A percentile compares a stretch with the other conserved stretches of the same genome.
These are phyloP conservation scores for Hortaea werneckii DNA, from an alignment of 2,329 filamentous ascomycete species.

Conservation along the genomic window DNA sequence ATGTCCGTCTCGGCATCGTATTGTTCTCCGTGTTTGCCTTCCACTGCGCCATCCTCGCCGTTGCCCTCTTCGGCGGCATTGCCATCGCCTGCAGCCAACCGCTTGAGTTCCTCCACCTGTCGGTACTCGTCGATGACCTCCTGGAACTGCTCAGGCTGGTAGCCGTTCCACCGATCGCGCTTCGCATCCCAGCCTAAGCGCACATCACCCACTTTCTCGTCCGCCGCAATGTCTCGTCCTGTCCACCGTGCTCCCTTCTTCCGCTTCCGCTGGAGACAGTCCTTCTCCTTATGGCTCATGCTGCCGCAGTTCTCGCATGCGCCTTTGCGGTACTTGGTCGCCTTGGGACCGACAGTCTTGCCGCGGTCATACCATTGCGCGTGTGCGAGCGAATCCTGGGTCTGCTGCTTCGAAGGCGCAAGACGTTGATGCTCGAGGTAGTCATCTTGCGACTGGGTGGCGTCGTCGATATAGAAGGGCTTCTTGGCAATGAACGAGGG, in stretches of 20 bases:
- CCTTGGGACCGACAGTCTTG: slow-evolving; percentile 70
- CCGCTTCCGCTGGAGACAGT: slow-evolving; percentile 79
- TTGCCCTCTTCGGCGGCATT: slow-evolving; percentile 36
- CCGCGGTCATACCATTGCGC: slow-evolving; percentile 91
- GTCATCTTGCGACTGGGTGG: slow-evolving; percentile 59
- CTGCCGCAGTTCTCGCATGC: slow-evolving; percentile 97
- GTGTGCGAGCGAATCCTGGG: slow-evolving; percentile 46
- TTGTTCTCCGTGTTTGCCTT: slow-evolving; percentile 45
- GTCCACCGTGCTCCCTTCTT: slow-evolving; percentile 88
- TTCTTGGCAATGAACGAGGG: slow-evolving; percentile 96
- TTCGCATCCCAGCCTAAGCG: slow-evolving; percentile 94
- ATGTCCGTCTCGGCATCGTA: slow-evolving; percentile 96
- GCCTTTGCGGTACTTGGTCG: slow-evolving; percentile 95
- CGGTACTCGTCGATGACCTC: slow-evolving; percentile 84
- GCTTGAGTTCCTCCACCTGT: slow-evolving; percentile 67
- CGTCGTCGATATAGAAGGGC: slow-evolving; percentile 86
- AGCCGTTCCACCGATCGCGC: slow-evolving; percentile 96
- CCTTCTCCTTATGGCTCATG: slow-evolving; percentile 92
- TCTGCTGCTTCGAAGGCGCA: slow-evolving; percentile 49
- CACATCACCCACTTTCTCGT: slow-evolving; percentile 77
- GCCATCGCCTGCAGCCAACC: slow-evolving; percentile 31
- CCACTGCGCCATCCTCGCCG: slow-evolving; percentile 36
- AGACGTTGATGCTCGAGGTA: slow-evolving; percentile 96
- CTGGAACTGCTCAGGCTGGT: slow-evolving; percentile 77
- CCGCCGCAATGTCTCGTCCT: slow-evolving; percentile 84